Evolutionary conservation across 2,329 filamentous ascomycete genomes (phyloP), one percentile per base, ranked within the genome.

Genomic region (Nothophaeocryptopus gaeumannii): DNA sequence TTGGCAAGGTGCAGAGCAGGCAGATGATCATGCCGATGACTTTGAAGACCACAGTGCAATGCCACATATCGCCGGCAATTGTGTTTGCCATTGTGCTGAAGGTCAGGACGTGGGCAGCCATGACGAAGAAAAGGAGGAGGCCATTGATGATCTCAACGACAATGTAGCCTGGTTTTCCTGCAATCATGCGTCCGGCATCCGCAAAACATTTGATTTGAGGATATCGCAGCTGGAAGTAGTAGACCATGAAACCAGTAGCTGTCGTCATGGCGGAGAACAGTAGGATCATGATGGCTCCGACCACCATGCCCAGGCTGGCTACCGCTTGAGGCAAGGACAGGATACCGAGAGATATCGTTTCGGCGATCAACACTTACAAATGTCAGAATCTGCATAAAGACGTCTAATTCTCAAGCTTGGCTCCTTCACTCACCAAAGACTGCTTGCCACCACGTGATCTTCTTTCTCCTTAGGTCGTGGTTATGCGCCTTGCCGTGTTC

Each of bases 51-150:
- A 59, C 44, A 7, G 57, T 60, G 49, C 87, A 80, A 3, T 82
- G 83, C 67, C 84, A 87, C 0, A 77, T 75, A 0, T 74, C 79
- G 3, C 78, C 67, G 4, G 82, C 83, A 44, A 88, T 73, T 43
- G 77, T 81, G 59, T 83, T 83, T 68, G 88, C 79, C 58, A 84
- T 84, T 60, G 88, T 84, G 30, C 78, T 78, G 57, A 87, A 87
- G 0, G 84, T 86, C 54, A 88, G 71, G 44, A 86, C 74, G 68
- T 89, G 86, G n/a, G 83, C 85, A 31, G 79, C 83, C 68, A 85
- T 83, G 59, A 86, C 30, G 39, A 51, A 51, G 12, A 51, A 29
- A 44, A 51, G 35, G 1, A 51, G 44, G 1, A 51, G 44, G 39
- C 44, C 40, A n/a, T 47, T 47, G 9, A 51, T 34, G 2, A 30